Conservation (phyloP, 768 basidiomycete genomes). For the Psilocybe cubensis region DNA sequence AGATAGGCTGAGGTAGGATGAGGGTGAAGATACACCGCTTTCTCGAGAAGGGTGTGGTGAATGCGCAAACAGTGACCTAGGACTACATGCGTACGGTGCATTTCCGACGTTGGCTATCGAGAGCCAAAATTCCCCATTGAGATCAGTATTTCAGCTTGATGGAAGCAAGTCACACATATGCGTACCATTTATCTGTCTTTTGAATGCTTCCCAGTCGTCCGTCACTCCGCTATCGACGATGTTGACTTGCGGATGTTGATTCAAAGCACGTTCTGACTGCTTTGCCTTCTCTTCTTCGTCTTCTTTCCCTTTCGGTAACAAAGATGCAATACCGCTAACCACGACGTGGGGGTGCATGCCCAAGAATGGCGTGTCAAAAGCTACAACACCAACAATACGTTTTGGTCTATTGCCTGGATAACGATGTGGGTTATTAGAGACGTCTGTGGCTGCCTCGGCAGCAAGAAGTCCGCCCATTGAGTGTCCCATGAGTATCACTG, state of each 20-base stretch:
- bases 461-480: constrained; percentile 67
- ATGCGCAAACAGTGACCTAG: not conserved
- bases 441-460: constrained; percentile 55
- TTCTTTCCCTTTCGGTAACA: constrained; percentile 46
- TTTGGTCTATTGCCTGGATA: constrained; percentile 33
- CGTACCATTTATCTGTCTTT: constrained; percentile 32
- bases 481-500: constrained; percentile 58
- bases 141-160: not conserved
- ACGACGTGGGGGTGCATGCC: constrained; percentile 69
- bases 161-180: not conserved
- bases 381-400: constrained; percentile 56
- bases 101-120: constrained; percentile 7
- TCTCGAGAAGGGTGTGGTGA: constrained; percentile 10
- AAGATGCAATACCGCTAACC: constrained; percentile 55
- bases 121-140: constrained; percentile 12
- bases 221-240: constrained; percentile 49
- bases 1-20: constrained; percentile 6
- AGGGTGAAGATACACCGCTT: constrained; percentile 1
- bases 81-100: constrained; percentile 10
- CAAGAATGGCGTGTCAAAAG: constrained; percentile 62
- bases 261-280: constrained; percentile 44
- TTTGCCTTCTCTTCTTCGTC: constrained; percentile 29
- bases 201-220: constrained; percentile 53
- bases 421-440: constrained; percentile 35
- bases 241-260: constrained; percentile 43